These are phyloP conservation scores for Trapa bicornis DNA, from an alignment of 345 rosid species.

Conservation along the genomic window DNA sequence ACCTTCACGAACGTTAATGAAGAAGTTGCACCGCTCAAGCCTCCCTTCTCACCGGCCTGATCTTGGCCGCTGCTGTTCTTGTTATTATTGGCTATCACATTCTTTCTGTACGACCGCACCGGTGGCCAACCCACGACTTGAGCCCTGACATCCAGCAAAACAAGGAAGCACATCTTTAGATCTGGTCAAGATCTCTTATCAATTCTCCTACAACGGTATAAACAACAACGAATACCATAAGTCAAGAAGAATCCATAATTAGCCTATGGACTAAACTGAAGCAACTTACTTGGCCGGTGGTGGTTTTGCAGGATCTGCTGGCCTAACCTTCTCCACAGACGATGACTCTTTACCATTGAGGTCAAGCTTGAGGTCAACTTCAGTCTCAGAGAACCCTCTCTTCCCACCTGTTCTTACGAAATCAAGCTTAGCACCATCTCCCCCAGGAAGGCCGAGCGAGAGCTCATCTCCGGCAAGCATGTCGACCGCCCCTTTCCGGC, in stretches of 20 bases:
- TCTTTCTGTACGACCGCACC: slow-evolving; percentile 70
- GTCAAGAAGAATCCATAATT: too few species aligned
- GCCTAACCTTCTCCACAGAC: neutral
- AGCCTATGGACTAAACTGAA: neutral
- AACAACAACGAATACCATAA: too few species aligned
- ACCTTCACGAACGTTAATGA: slow-evolving; percentile 65
- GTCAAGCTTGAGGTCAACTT: slow-evolving; percentile 1
- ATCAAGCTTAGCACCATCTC: neutral
- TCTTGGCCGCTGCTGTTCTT: neutral
- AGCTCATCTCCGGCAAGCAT: neutral
- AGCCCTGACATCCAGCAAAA: slow-evolving; percentile 28
- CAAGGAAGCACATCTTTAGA: neutral
- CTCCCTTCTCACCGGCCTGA: neutral
- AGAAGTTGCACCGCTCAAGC: slow-evolving; percentile 11
- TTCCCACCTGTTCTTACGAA: neutral
- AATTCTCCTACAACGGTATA: too few species aligned
- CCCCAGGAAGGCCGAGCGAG: neutral
- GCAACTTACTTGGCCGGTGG: neutral
- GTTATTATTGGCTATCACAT: slow-evolving; percentile 20
- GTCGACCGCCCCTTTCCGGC: neutral
- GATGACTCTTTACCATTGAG: slow-evolving; percentile 1
- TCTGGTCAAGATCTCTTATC: neutral
- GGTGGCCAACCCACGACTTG: slow-evolving; percentile 98
- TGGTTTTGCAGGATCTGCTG: neutral
- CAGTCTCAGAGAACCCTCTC: slow-evolving; percentile 1